Evolutionary conservation across 352 stramenopile species (phyloP).

Genomic region (Pythium sukuiense): DNA sequence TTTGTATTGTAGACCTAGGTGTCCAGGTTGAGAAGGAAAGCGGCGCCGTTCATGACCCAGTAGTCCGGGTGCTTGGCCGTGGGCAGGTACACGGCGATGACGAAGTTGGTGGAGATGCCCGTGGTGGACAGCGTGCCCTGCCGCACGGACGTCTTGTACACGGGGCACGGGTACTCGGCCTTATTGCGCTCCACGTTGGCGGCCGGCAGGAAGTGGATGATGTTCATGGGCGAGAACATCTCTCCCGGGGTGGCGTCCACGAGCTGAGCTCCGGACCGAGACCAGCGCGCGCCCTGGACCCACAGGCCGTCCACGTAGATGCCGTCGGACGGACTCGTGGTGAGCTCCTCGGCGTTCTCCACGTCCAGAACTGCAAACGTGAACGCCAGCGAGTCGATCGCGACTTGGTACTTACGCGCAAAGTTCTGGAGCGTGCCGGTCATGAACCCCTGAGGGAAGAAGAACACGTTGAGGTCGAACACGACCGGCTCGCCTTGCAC

Average conservation of each 20-base stretch:
- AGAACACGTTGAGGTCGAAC: conserved; percentile 93
- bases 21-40: conserved; percentile 93
- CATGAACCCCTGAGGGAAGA: conserved; percentile 97
- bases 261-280: conserved; percentile 58
- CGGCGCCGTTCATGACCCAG: conserved; percentile 92
- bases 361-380: conserved; percentile 86
- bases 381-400: conserved; percentile 94
- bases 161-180: conserved; percentile 87
- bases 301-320: conserved; percentile 92
- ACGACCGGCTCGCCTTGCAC: conserved; percentile 86
- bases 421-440: conserved; percentile 94
- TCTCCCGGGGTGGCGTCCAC: conserved; percentile 87
- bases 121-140: conserved; percentile 96
- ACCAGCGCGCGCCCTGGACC: conserved; percentile 89
- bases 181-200: conserved; percentile 66
- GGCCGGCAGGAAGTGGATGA: conserved; percentile 90
- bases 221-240: conserved; percentile 91
- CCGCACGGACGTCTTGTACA: conserved; percentile 94
- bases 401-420: conserved; percentile 93
- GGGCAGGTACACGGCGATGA: conserved; percentile 92
- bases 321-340: conserved; percentile 79
- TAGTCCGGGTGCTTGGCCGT: conserved; percentile 81
- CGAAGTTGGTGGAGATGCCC: conserved; percentile 96
- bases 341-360: conserved; percentile 53
- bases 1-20: conserved; percentile 27